A percentile compares a stretch with the other conserved stretches of the same genome.
Conservation (phyloP, 805 yeast species). For the Komagataella populi region DNA sequence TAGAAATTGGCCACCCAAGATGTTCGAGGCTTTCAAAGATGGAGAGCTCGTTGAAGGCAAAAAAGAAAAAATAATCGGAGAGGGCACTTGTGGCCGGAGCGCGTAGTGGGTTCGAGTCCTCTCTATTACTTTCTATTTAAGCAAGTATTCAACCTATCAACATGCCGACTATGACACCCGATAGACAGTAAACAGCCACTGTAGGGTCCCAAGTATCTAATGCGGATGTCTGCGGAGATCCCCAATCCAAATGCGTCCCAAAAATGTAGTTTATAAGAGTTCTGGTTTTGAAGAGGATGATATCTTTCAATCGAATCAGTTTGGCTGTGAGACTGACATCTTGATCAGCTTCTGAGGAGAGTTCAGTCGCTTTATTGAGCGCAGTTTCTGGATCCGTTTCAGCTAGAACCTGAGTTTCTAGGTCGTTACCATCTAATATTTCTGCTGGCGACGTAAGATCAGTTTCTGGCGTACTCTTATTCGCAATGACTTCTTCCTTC, state of each 20-base stretch:
- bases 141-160: background rate
- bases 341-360: background rate
- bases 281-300: background rate
- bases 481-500: background rate
- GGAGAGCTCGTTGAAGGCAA: background rate
- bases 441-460: background rate
- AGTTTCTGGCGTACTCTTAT: background rate
- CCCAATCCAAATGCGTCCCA: background rate
- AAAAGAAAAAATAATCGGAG: background rate
- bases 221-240: background rate
- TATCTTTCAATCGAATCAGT: background rate
- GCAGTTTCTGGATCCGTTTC: background rate
- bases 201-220: background rate
- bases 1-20: conserved; percentile 3
- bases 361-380: background rate
- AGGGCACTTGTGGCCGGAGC: background rate
- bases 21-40: conserved; percentile 4
- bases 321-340: too few relatives aligned
- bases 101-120: background rate
- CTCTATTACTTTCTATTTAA: background rate
- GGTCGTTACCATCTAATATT: background rate
- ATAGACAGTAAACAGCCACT: background rate
- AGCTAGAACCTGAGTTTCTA: background rate
- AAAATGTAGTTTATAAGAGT: background rate
- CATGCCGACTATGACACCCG: background rate